These are phyloP conservation scores for Phalaenopsis aphrodite DNA, from an alignment of 106 monocot genomes.

Conservation along the genomic window DNA sequence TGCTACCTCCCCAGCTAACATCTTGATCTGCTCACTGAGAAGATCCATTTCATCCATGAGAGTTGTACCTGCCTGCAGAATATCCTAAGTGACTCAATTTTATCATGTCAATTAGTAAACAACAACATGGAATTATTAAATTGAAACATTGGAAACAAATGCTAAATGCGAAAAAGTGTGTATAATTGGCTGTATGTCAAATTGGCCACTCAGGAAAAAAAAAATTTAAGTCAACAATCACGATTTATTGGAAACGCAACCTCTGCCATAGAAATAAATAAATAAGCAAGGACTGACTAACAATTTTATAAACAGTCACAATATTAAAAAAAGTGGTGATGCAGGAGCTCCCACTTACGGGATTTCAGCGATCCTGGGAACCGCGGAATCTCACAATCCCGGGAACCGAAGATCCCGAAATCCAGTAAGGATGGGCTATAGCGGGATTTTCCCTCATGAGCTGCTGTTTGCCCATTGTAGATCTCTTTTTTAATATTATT, in stretches of 20 bases:
- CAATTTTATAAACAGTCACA: background rate
- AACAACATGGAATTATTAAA: background rate
- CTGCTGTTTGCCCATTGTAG: no score
- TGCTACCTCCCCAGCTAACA: constrained; percentile 93
- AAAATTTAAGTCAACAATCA: background rate
- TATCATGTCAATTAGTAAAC: background rate
- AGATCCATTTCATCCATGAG: constrained; percentile 96
- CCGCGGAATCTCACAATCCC: no score
- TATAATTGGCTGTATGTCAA: background rate
- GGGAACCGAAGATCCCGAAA: no score
- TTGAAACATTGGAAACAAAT: background rate
- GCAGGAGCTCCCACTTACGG: no score
- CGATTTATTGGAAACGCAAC: background rate
- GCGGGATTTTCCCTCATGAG: no score
- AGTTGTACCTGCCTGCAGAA: constrained; percentile 74
- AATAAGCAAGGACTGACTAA: background rate
- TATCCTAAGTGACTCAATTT: background rate
- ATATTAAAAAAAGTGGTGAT: background rate
- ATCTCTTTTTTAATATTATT: no score
- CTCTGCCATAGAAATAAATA: background rate
- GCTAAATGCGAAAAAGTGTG: background rate
- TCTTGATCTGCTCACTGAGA: constrained; percentile 86
- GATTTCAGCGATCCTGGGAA: no score
- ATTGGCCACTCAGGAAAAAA: background rate
- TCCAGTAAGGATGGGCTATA: no score